A percentile compares a stretch with the other conserved stretches of the same genome.
Conservation (phyloP, 2,329 filamentous ascomycete genomes). For the Cladosporium cucumerinum region DNA sequence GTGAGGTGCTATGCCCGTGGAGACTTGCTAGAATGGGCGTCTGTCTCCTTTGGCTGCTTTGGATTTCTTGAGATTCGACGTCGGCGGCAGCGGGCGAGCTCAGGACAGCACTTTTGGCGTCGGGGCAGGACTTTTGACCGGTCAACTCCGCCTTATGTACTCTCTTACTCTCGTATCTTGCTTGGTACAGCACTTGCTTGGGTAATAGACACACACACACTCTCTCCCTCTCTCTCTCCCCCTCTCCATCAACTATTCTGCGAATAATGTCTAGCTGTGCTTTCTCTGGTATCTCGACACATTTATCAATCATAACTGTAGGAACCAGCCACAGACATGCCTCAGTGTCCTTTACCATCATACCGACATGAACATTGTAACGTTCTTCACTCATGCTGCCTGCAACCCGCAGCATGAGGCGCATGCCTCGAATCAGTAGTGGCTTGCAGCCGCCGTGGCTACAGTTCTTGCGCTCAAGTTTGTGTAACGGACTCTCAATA, state of each 20-base stretch:
- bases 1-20: conserved; percentile 5
- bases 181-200: too few relatives aligned
- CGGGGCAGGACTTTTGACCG: not conserved
- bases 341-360: not conserved
- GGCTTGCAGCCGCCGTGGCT: not conserved
- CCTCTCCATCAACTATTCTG: too few relatives aligned
- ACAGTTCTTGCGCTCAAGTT: too few relatives aligned
- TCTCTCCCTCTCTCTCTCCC: too few relatives aligned
- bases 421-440: not conserved
- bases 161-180: too few relatives aligned
- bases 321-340: too few relatives aligned
- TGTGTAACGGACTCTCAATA: too few relatives aligned
- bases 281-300: too few relatives aligned
- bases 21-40: not conserved
- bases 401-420: not conserved
- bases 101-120: not conserved
- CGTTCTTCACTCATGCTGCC: not conserved
- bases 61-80: conserved; percentile 16
- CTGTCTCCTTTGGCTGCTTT: conserved; percentile 1
- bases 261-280: too few relatives aligned
- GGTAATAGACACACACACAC: too few relatives aligned
- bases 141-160: not conserved
- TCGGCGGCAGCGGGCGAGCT: not conserved
- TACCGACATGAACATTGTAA: not conserved
- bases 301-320: too few relatives aligned